These are phyloP conservation scores for Lanmaoa pseudosensibilis DNA, from an alignment of 768 basidiomycete species.

Conservation along the genomic window DNA sequence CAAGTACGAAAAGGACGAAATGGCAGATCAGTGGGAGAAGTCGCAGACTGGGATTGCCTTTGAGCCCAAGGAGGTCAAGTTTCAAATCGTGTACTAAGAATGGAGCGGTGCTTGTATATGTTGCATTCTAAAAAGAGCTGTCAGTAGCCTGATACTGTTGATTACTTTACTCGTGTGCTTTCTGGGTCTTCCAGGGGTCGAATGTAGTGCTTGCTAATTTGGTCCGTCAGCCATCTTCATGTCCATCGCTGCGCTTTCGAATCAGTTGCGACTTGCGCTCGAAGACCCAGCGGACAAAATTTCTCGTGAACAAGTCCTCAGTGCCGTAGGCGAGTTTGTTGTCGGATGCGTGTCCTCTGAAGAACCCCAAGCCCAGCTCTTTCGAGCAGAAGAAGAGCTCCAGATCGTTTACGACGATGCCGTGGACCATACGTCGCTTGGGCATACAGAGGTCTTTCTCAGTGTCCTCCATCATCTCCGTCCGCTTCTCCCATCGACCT, in stretches of 20 bases:
- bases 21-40: conserved; percentile 41
- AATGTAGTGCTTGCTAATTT: conserved; percentile 7
- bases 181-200: background rate
- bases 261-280: conserved; percentile 58
- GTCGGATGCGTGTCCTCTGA: conserved; percentile 47
- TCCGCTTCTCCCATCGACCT: conserved; percentile 59
- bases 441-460: conserved; percentile 67
- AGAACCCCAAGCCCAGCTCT: conserved; percentile 44
- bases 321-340: conserved; percentile 56
- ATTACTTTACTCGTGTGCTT: conserved; percentile 5
- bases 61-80: conserved; percentile 29
- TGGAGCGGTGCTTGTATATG: background rate
- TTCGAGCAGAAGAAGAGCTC: conserved; percentile 65
- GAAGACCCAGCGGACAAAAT: conserved; percentile 52
- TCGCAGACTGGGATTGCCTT: conserved; percentile 36
- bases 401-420: conserved; percentile 60
- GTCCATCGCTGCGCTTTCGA: conserved; percentile 41
- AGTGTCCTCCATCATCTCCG: conserved; percentile 62
- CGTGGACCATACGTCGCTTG: conserved; percentile 60
- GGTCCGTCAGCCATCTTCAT: conserved; percentile 22
- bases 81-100: conserved; percentile 3
- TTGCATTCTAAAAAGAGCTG: background rate
- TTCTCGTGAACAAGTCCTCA: conserved; percentile 50
- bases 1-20: conserved; percentile 36
- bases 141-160: background rate